phyloP scores from a whole-genome alignment of 208 protist genomes.

The Leishmania amazonensis region DNA sequence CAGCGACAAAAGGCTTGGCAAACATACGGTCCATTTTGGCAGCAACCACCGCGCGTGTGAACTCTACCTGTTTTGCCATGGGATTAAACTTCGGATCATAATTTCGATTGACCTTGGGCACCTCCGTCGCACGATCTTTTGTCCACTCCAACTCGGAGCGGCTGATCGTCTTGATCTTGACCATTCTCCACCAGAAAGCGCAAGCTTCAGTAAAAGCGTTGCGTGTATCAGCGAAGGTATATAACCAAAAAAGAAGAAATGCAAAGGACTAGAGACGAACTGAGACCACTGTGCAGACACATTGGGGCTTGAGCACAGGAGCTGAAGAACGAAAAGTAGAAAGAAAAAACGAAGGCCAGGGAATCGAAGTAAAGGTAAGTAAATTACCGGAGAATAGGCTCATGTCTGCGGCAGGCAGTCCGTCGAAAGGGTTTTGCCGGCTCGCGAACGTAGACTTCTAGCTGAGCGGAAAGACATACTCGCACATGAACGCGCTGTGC shows the following conservation, averaged over 20 bases:
- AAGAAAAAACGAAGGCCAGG: neutral
- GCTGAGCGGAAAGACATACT: neutral
- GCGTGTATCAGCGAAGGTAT: neutral
- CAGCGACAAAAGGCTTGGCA: conserved; percentile 96
- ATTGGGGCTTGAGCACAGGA: neutral
- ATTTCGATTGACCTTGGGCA: conserved; percentile 92
- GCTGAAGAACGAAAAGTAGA: neutral
- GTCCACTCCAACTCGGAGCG: conserved; percentile 93
- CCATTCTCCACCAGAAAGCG: conserved; percentile 42
- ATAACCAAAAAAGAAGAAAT: neutral
- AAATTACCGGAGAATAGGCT: neutral
- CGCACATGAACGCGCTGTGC: neutral
- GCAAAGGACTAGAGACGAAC: neutral
- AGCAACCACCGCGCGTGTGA: conserved; percentile 95
- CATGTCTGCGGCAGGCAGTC: neutral
- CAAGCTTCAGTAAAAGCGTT: neutral
- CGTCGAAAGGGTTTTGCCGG: neutral
- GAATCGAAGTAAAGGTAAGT: neutral
- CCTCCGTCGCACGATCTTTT: conserved; percentile 88
- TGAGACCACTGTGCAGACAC: neutral
- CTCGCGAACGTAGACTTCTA: neutral
- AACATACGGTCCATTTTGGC: conserved; percentile 97
- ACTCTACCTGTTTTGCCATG: conserved; percentile 97
- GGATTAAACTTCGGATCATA: conserved; percentile 95
- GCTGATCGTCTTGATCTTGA: conserved; percentile 95